A percentile compares a stretch with the other conserved stretches of the same genome.
Conservation (phyloP, 345 rosid species). For the Moricandia arvensis region DNA sequence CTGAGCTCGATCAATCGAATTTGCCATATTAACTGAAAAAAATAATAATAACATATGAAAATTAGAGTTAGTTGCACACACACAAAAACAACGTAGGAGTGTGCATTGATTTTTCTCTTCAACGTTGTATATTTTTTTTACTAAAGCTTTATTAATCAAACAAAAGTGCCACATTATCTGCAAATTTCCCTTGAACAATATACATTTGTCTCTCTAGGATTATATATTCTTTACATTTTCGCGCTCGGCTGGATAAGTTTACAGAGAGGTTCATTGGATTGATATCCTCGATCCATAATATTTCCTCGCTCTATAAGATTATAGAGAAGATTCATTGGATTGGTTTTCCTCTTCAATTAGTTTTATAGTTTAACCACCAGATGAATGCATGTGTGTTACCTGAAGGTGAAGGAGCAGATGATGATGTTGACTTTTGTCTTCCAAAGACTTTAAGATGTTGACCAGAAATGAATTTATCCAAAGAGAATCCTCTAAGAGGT, state of each 20-base stretch:
- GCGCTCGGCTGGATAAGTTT: neutral
- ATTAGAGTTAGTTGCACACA: neutral
- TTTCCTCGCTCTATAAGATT: neutral
- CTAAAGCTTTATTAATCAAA: neutral
- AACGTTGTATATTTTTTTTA: neutral
- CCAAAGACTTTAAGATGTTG: conserved; percentile 94
- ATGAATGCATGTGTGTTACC: conserved; percentile 39
- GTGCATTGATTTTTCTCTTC: neutral
- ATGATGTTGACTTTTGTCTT: conserved; percentile 56
- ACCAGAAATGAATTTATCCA: conserved; percentile 78
- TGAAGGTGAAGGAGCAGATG: conserved; percentile 47
- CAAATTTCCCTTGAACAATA: neutral
- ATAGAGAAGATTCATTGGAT: neutral
- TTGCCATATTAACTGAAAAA: conserved; percentile 44
- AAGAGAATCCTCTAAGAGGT: conserved; percentile 73
- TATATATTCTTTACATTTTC: neutral
- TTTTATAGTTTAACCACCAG: neutral
- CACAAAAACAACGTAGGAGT: neutral
- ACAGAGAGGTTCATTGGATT: neutral
- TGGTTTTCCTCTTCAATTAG: neutral
- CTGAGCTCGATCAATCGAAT: conserved; percentile 47
- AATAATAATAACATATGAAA: neutral
- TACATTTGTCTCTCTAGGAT: neutral
- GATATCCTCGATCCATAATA: neutral
- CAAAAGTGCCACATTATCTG: neutral